These are phyloP conservation scores for Cicer cuneatum DNA, from an alignment of 306 rosid species.

Conservation along the genomic window DNA sequence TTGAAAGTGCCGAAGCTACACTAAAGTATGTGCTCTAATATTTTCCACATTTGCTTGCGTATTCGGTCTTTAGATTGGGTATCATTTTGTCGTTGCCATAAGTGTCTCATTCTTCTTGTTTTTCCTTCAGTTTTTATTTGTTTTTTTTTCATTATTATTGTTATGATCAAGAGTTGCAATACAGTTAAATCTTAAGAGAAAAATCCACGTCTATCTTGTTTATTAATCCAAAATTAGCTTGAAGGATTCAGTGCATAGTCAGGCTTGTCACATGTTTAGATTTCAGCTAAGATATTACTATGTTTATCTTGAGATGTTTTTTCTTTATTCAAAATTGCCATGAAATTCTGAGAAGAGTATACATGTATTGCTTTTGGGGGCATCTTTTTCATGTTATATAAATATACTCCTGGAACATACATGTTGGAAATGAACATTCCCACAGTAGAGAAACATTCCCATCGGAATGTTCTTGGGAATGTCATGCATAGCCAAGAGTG, in stretches of 20 bases:
- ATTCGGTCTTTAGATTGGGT: constrained; percentile 1
- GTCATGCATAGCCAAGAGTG: neutral
- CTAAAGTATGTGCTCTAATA: constrained; percentile 50
- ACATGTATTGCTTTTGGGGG: constrained; percentile 7
- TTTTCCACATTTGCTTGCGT: constrained; percentile 11
- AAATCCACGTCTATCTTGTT: neutral
- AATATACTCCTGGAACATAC: neutral
- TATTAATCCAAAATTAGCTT: neutral
- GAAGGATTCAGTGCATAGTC: constrained; percentile 6
- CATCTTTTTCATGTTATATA: neutral
- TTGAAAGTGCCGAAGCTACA: constrained; percentile 68
- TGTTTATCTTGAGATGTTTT: constrained; percentile 18
- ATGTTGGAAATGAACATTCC: neutral
- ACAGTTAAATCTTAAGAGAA: constrained; percentile 1
- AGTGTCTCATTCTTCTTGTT: constrained; percentile 3
- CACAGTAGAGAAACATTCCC: neutral
- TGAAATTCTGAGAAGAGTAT: constrained; percentile 11
- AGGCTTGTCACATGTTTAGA: constrained; percentile 4
- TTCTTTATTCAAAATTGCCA: neutral
- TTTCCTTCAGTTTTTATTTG: constrained; percentile 8
- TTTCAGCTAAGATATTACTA: neutral
- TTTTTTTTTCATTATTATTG: constrained; percentile 19
- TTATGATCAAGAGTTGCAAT: constrained; percentile 11
- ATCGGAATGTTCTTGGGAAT: neutral
- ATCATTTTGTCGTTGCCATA: constrained; percentile 18